A percentile compares a stretch with the other conserved stretches of the same genome.
These are phyloP conservation scores for Spinacia oleracea DNA, from an alignment of 179 eudicot genomes.

Conservation along the genomic window DNA sequence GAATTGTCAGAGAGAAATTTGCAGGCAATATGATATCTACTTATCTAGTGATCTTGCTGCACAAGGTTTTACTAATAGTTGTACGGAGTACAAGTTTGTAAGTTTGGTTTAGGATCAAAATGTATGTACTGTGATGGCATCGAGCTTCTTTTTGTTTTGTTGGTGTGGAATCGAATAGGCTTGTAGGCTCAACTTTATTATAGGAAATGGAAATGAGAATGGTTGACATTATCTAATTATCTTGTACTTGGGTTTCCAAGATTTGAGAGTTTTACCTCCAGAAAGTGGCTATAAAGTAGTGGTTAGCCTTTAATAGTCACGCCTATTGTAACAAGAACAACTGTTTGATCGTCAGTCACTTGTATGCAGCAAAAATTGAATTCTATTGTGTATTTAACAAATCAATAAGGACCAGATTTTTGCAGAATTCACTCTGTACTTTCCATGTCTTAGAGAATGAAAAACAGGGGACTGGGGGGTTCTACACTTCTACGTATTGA, in stretches of 20 bases:
- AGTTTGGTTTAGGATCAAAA: background rate
- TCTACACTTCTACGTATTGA: too few relatives aligned
- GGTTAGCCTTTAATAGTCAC: background rate
- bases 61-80: background rate
- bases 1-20: background rate
- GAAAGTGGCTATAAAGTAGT: background rate
- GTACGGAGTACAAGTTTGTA: background rate
- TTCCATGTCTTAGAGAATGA: background rate
- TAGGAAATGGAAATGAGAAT: background rate
- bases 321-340: background rate
- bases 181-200: background rate
- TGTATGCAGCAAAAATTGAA: too few relatives aligned
- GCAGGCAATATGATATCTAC: too few relatives aligned
- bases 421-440: background rate
- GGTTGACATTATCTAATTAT: background rate
- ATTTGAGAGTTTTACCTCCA: background rate
- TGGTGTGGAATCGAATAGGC: background rate
- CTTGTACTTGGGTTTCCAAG: background rate
- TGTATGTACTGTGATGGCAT: background rate
- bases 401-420: background rate
- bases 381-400: too few relatives aligned
- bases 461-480: background rate
- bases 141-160: background rate
- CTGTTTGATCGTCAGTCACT: background rate
- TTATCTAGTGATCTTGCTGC: background rate